A percentile compares a stretch with the other conserved stretches of the same genome.
phyloP scores from a whole-genome alignment of 176 grass and related monocot species.

The Ananas comosus region DNA sequence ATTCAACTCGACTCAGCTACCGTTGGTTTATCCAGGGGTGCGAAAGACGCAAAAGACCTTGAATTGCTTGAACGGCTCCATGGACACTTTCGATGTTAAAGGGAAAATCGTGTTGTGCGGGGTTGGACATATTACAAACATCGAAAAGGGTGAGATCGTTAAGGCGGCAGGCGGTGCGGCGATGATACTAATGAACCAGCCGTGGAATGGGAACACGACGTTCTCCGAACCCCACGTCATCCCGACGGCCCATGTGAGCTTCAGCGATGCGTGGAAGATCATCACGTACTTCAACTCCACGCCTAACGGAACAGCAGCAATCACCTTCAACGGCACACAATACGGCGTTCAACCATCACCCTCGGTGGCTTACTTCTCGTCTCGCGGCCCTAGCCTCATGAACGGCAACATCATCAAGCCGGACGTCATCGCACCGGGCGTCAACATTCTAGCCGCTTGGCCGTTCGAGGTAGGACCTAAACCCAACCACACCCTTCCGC shows the following conservation, averaged over 20 bases:
- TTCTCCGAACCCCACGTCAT: conserved; percentile 31
- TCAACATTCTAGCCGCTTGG: conserved; percentile 41
- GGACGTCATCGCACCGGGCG: conserved; percentile 63
- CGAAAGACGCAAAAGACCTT: background rate
- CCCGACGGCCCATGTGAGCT: conserved; percentile 36
- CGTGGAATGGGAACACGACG: conserved; percentile 14
- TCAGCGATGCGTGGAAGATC: conserved; percentile 21
- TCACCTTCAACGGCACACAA: conserved; percentile 46
- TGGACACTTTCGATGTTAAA: conserved; percentile 26
- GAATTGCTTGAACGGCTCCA: conserved; percentile 27
- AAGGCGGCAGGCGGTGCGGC: conserved; percentile 36
- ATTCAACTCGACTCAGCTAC: conserved; percentile 16
- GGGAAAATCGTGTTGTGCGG: conserved; percentile 78
- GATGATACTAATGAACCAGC: conserved; percentile 31
- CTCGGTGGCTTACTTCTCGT: conserved; percentile 46
- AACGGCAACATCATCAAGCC: conserved; percentile 61
- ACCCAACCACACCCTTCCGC: background rate
- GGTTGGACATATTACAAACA: conserved; percentile 10
- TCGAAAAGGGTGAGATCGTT: conserved; percentile 41
- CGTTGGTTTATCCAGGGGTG: conserved; percentile 24
- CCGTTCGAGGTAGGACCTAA: background rate
- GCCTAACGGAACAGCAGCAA: conserved; percentile 27
- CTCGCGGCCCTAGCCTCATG: conserved; percentile 51
- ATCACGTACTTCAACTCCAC: conserved; percentile 44
- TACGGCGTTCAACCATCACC: conserved; percentile 27